Conservation (phyloP, 768 basidiomycete genomes). For the Leccinum subgranulosum region DNA sequence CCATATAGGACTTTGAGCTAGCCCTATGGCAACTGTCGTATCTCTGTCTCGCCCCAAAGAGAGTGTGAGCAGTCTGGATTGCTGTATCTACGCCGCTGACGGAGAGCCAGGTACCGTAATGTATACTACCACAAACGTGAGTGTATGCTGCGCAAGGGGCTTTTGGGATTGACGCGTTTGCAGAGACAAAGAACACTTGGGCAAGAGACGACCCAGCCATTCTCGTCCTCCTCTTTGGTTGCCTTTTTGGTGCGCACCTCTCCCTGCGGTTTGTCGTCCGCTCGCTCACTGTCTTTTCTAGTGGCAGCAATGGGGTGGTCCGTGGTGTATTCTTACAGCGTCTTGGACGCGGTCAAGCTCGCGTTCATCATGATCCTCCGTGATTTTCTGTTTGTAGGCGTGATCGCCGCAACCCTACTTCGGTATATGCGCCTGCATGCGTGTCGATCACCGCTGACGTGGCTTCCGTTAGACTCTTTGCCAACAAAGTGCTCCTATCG, state of each 20-base stretch:
- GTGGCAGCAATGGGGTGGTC: constrained; percentile 87
- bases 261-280: background rate
- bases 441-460: constrained; percentile 12
- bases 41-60: constrained; percentile 84
- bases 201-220: constrained; percentile 97
- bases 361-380: constrained; percentile 82
- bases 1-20: constrained; percentile 85
- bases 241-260: constrained; percentile 56
- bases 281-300: constrained; percentile 26
- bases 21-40: constrained; percentile 96
- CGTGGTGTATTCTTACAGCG: constrained; percentile 67
- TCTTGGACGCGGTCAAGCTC: constrained; percentile 55
- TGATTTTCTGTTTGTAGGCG: constrained; percentile 80
- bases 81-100: constrained; percentile 10
- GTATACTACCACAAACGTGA: constrained; percentile 97
- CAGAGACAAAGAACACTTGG: constrained; percentile 98
- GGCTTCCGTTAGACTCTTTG: constrained; percentile 49
- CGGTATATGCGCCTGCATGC: constrained; percentile 46
- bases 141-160: constrained; percentile 20
- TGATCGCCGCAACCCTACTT: constrained; percentile 69
- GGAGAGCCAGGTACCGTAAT: constrained; percentile 71
- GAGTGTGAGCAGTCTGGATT: constrained; percentile 60
- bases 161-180: background rate
- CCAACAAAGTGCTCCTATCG: constrained; percentile 68
- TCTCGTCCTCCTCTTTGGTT: constrained; percentile 78